Percentiles rank a stretch among this genome's conserved stretches.
Conservation (phyloP, 1,284 basidiomycete species). For the Nidula niveotomentosa region DNA sequence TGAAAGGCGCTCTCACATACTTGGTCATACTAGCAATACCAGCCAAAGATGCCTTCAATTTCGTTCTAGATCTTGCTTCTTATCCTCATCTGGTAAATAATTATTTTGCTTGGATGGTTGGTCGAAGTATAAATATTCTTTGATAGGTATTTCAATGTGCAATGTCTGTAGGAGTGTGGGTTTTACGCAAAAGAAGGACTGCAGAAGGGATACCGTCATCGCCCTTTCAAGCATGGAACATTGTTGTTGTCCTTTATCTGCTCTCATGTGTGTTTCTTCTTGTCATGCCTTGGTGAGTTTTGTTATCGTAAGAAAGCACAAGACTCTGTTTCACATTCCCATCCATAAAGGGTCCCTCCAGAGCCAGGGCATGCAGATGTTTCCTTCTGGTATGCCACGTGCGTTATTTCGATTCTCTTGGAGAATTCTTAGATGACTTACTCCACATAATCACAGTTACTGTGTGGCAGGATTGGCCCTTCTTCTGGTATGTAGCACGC, state of each 20-base stretch:
- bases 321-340: neutral
- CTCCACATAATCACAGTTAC: conserved; percentile 10
- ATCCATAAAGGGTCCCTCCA: conserved; percentile 21
- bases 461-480: conserved; percentile 25
- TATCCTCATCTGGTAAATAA: conserved; percentile 24
- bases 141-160: conserved; percentile 24
- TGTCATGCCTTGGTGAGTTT: conserved; percentile 24
- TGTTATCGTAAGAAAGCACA: neutral
- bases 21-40: conserved; percentile 24
- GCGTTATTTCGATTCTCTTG: conserved; percentile 3
- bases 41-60: conserved; percentile 30
- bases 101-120: neutral
- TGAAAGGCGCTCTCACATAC: conserved; percentile 20
- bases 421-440: neutral
- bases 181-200: conserved; percentile 19
- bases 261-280: conserved; percentile 22
- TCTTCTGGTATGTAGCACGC: conserved; percentile 18
- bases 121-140: neutral
- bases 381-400: conserved; percentile 30
- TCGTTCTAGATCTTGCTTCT: conserved; percentile 27
- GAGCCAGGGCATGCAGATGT: conserved; percentile 26
- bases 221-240: conserved; percentile 19
- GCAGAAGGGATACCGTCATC: conserved; percentile 15
- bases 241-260: conserved; percentile 19
- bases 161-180: conserved; percentile 25